Conservation (phyloP, 208 protist genomes). For the Willaertia magna region DNA sequence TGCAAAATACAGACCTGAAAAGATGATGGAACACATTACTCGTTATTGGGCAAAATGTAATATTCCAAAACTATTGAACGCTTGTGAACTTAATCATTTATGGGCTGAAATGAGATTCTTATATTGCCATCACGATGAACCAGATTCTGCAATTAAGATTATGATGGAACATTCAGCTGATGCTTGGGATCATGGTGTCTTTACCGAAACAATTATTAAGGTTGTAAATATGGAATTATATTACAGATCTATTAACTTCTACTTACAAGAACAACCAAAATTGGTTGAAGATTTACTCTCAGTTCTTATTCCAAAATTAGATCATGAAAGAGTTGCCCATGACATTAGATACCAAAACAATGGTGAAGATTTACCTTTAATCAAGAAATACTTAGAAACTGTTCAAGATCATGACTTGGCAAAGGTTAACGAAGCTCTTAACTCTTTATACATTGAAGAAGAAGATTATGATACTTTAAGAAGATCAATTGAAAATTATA, state of each 20-base stretch:
- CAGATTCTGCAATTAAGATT: slow-evolving; percentile 84
- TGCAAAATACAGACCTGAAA: slow-evolving; percentile 95
- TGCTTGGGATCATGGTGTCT: slow-evolving; percentile 90
- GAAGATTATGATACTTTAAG: slow-evolving; percentile 92
- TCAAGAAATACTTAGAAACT: slow-evolving; percentile 88
- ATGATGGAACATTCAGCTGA: slow-evolving; percentile 95
- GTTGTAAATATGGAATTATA: slow-evolving; percentile 87
- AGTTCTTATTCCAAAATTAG: slow-evolving; percentile 74
- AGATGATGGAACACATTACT: slow-evolving; percentile 97
- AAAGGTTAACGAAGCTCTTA: slow-evolving; percentile 95
- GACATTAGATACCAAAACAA: slow-evolving; percentile 52
- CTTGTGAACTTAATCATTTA: slow-evolving; percentile 80
- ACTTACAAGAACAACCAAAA: slow-evolving; percentile 75
- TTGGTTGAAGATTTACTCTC: slow-evolving; percentile 89
- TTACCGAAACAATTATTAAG: slow-evolving; percentile 91
- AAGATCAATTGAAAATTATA: slow-evolving; percentile 79
- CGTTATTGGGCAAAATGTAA: slow-evolving; percentile 88
- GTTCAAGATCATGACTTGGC: slow-evolving; percentile 76
- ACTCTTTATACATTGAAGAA: slow-evolving; percentile 95
- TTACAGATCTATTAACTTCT: slow-evolving; percentile 93
- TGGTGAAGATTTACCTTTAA: slow-evolving; percentile 65
- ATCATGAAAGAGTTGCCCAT: slow-evolving; percentile 88
- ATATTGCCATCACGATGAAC: slow-evolving; percentile 95
- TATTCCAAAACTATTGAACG: slow-evolving; percentile 87
- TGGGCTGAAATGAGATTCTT: slow-evolving; percentile 89